A percentile compares a stretch with the other conserved stretches of the same genome.
These are phyloP conservation scores for Eutypella sp. DNA, from an alignment of 2,329 filamentous ascomycete species.

Conservation along the genomic window DNA sequence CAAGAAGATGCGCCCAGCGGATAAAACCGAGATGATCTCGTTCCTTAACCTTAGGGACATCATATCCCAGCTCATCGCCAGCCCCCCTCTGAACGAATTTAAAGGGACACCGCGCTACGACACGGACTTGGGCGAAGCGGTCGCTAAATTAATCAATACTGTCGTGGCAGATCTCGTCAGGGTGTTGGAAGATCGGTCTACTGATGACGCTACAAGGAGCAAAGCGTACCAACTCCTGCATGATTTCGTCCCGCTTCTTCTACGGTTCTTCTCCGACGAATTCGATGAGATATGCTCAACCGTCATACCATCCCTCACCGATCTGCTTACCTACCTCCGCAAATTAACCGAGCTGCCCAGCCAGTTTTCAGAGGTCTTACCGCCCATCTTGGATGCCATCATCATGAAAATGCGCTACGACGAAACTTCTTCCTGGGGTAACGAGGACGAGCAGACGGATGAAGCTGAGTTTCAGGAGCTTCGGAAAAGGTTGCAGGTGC, in stretches of 20 bases:
- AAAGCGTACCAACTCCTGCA: constrained; percentile 79
- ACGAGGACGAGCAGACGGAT: constrained; percentile 90
- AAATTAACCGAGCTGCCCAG: constrained; percentile 70
- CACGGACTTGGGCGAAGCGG: constrained; percentile 88
- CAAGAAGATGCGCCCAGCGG: constrained; percentile 93
- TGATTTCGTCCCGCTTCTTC: constrained; percentile 76
- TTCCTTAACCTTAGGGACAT: constrained; percentile 86
- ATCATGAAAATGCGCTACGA: constrained; percentile 97
- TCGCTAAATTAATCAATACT: constrained; percentile 93
- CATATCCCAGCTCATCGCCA: constrained; percentile 78
- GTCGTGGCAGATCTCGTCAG: constrained; percentile 82
- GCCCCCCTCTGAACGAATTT: constrained; percentile 72
- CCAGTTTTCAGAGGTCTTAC: constrained; percentile 76
- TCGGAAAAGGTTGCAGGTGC: constrained; percentile 78
- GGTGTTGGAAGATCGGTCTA: constrained; percentile 65
- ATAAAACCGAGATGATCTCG: constrained; percentile 90
- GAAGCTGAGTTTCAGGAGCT: constrained; percentile 97
- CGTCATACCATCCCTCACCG: constrained; percentile 87
- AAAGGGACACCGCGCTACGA: constrained; percentile 84
- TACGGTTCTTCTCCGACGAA: constrained; percentile 95
- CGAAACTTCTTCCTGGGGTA: constrained; percentile 87
- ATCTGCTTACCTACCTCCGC: constrained; percentile 84
- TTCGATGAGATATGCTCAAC: constrained; percentile 98
- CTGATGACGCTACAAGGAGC: constrained; percentile 58
- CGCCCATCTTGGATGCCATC: constrained; percentile 85